Evolutionary conservation across 202 grass and related monocot species (phyloP).

Genomic region (Miscanthus sacchariflorus): DNA sequence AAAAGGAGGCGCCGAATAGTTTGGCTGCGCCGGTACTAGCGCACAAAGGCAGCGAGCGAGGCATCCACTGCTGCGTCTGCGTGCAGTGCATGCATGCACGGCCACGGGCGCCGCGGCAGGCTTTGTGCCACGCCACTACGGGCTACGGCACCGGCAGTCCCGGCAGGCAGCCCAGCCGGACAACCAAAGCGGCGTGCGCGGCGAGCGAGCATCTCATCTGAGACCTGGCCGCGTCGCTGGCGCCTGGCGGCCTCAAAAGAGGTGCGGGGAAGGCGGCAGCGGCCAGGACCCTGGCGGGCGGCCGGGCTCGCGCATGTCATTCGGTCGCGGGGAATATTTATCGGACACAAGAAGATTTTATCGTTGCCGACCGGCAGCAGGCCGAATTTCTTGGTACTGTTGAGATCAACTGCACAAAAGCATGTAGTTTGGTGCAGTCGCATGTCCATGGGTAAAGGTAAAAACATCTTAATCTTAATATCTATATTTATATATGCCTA

Average conservation of each 20-base stretch:
- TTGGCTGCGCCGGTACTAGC: not conserved
- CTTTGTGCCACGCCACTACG: not conserved
- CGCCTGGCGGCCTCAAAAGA: not conserved
- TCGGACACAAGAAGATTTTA: not conserved
- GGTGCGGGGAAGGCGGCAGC: not conserved
- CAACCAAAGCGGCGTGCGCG: not conserved
- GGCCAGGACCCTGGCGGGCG: not conserved
- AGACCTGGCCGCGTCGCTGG: not conserved
- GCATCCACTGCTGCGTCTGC: not conserved
- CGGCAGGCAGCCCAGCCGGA: not conserved
- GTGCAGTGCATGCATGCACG: not conserved
- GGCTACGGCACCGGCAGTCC: too few relatives aligned
- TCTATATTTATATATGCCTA: too few relatives aligned
- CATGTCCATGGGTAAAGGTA: too few relatives aligned
- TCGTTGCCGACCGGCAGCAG: not conserved
- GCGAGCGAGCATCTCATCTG: slow-evolving; percentile 1
- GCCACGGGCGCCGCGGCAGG: not conserved
- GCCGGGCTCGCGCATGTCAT: slow-evolving; percentile 1
- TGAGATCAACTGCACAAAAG: not conserved
- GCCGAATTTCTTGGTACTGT: slow-evolving; percentile 11
- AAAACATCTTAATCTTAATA: too few relatives aligned
- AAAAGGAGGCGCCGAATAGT: not conserved
- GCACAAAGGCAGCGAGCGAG: not conserved
- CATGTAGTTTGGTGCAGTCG: not conserved
- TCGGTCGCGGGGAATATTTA: not conserved